phyloP scores from a whole-genome alignment of 306 rosid genomes.

The Corylus avellana region DNA sequence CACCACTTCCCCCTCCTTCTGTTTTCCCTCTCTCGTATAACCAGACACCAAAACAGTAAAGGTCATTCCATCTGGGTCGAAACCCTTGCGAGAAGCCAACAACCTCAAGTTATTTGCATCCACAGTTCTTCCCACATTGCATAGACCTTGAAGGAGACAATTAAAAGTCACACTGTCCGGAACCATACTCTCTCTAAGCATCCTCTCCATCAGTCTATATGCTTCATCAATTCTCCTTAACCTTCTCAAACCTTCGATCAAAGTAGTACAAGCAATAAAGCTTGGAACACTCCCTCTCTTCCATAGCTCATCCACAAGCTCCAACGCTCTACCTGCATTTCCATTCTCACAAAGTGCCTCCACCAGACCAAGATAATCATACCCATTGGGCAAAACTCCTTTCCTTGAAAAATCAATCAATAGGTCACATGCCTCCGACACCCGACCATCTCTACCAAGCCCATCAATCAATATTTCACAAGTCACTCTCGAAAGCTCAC shows the following conservation, averaged over 20 bases:
- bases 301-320: constrained; percentile 70
- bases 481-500: constrained; percentile 55
- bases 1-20: constrained; percentile 50
- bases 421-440: constrained; percentile 49
- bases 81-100: constrained; percentile 65
- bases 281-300: constrained; percentile 56
- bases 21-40: constrained; percentile 50
- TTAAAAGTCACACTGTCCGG: constrained; percentile 77
- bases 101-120: constrained; percentile 68
- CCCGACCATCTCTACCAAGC: constrained; percentile 57
- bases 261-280: constrained; percentile 58
- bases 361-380: constrained; percentile 66
- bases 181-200: constrained; percentile 60
- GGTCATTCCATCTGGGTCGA: constrained; percentile 55
- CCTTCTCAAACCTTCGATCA: constrained; percentile 74
- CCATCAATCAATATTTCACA: constrained; percentile 82
- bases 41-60: constrained; percentile 61
- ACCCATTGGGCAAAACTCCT: constrained; percentile 56
- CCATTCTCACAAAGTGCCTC: constrained; percentile 57
- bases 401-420: constrained; percentile 57
- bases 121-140: constrained; percentile 48
- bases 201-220: constrained; percentile 47
- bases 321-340: constrained; percentile 42
- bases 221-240: constrained; percentile 49
- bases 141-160: constrained; percentile 59